Evolutionary conservation across 805 yeast genomes (phyloP), one percentile per base, ranked within the genome.

Genomic region (Lachancea dasiensis): DNA sequence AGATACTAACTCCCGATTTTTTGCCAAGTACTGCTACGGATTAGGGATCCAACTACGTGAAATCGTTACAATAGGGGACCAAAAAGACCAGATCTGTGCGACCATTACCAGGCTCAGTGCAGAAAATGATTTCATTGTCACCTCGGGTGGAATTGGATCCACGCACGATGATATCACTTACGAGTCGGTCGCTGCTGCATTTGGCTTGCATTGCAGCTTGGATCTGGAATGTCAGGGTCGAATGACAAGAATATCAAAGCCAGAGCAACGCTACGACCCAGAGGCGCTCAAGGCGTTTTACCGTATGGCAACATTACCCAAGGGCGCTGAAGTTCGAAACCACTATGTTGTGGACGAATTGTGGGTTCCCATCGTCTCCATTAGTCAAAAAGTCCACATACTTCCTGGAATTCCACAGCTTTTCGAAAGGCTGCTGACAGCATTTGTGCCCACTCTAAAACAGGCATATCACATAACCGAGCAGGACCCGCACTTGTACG

Each of bases 131-230:
- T 70, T 84, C 30, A 70, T 83, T 6, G 73, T 83, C 16, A 84
- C 94, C 1, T 70, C 67, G 3, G 72, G 73, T 5, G 71, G 76
- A 0, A 84, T 86, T 41, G 96, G 96, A 0, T 84, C 95, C 4
- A 86, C 95, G 0, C 95, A 86, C 50, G 95, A 86, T 54, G 96
- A 86, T 56, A 81, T 86, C 43, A 86, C 95, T 0, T 86, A 86
- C 57, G 77, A 75, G 36, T 68, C 84, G 1, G 57, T 86, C n/a
- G 85, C 90, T 1, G 71, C 70, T 46, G 81, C 83, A 6, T 86
- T 68, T 46, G 59, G 59, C 1, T 52, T 82, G 6, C 70, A 71
- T 0, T 58, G 77, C 41, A 58, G 56, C 30, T 54, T 79, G 13
- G 80, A 86, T 56, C 50, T 60, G 17, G 77, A 69, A 21, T 77